A percentile compares a stretch with the other conserved stretches of the same genome.
Evolutionary conservation across 2,329 filamentous ascomycete species (phyloP).

Genomic region (Trichoderma sp.): DNA sequence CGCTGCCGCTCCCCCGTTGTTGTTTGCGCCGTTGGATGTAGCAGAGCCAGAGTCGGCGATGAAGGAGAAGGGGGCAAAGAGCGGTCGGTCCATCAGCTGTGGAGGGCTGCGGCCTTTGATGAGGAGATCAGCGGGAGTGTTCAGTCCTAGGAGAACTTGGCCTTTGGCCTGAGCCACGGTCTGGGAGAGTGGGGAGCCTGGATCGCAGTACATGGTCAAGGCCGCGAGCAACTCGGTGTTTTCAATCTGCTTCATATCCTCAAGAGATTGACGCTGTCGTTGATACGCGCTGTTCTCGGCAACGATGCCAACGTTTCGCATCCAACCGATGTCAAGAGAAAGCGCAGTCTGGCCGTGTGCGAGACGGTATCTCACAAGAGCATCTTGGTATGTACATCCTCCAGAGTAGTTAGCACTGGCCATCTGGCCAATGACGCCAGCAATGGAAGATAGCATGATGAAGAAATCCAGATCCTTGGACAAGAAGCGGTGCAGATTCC

Average conservation of each 20-base stretch:
- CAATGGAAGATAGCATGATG: constrained; percentile 30
- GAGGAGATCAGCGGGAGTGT: background rate
- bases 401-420: constrained; percentile 45
- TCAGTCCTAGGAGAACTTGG: constrained; percentile 7
- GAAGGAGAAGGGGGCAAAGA: constrained; percentile 1
- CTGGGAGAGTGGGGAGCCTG: background rate
- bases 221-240: background rate
- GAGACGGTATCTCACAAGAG: constrained; percentile 28
- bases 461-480: constrained; percentile 41
- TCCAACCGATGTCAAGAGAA: constrained; percentile 27
- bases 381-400: constrained; percentile 37
- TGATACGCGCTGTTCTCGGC: constrained; percentile 28
- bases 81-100: background rate
- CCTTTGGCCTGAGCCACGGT: background rate
- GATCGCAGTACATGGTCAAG: constrained; percentile 11
- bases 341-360: background rate
- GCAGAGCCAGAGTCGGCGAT: background rate
- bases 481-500: constrained; percentile 34
- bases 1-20: background rate
- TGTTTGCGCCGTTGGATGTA: background rate
- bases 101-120: background rate
- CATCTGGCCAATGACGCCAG: constrained; percentile 37
- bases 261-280: background rate
- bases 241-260: constrained; percentile 10
- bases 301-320: constrained; percentile 33